These are phyloP conservation scores for Dunaliella sp. DNA, from an alignment of 139 green algal species.

Conservation along the genomic window DNA sequence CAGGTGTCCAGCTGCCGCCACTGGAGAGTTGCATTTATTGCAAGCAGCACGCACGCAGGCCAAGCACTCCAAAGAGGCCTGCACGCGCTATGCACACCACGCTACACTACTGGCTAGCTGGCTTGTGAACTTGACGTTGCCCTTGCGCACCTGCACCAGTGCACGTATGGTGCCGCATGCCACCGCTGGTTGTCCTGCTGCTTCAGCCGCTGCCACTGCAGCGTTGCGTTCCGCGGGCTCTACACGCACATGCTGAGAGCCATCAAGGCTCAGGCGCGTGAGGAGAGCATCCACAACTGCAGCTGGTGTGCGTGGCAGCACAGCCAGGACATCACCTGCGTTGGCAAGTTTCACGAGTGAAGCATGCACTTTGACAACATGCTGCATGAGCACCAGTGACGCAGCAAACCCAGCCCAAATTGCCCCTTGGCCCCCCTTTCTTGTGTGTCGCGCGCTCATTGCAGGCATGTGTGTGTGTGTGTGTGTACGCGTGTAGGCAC, in stretches of 20 bases:
- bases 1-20: no score
- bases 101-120: no score
- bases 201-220: background rate
- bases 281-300: slow-evolving; percentile 40
- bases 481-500: background rate
- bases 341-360: no score
- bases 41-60: no score
- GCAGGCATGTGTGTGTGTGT: background rate
- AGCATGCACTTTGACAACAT: no score
- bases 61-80: no score
- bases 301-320: slow-evolving; percentile 55
- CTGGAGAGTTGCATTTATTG: no score
- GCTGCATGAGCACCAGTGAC: no score
- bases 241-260: slow-evolving; percentile 43
- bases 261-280: slow-evolving; percentile 46
- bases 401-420: no score
- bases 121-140: no score
- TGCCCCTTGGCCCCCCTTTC: background rate
- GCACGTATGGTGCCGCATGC: slow-evolving; percentile 42
- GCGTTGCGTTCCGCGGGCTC: slow-evolving; percentile 9
- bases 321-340: slow-evolving; percentile 64
- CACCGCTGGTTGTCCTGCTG: background rate
- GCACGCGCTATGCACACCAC: no score
- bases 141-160: slow-evolving; percentile 31
- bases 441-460: background rate